Evolutionary conservation across 2,329 filamentous ascomycete genomes (phyloP).

Genomic region (Aureobasidium sp.): DNA sequence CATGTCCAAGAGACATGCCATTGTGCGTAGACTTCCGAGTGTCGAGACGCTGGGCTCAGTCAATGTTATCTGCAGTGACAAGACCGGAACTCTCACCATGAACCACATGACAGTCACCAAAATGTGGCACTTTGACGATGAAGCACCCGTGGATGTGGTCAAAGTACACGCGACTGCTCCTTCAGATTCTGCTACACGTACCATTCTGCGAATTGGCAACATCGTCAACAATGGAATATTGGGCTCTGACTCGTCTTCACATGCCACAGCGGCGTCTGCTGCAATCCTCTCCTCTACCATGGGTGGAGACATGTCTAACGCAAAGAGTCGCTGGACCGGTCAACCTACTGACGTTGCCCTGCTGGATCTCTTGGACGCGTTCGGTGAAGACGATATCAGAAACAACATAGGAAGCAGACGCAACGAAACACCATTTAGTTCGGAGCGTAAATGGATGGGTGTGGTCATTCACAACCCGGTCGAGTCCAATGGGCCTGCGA

Average conservation of each 20-base stretch:
- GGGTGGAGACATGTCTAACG: slow-evolving; percentile 50
- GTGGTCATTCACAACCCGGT: slow-evolving; percentile 64
- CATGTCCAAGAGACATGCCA: slow-evolving; percentile 92
- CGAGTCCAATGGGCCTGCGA: slow-evolving; percentile 58
- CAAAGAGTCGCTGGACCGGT: slow-evolving; percentile 86
- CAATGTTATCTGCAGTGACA: slow-evolving; percentile 98
- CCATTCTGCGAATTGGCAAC: slow-evolving; percentile 85
- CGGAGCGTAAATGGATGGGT: slow-evolving; percentile 98
- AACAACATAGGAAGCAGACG: slow-evolving; percentile 75
- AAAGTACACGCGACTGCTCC: slow-evolving; percentile 46
- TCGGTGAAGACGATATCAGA: slow-evolving; percentile 85
- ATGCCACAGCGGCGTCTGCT: slow-evolving; percentile 61
- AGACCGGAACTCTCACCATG: slow-evolving; percentile 91
- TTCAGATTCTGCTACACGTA: slow-evolving; percentile 66
- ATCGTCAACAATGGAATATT: slow-evolving; percentile 92
- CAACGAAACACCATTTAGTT: slow-evolving; percentile 90
- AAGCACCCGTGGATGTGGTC: slow-evolving; percentile 50
- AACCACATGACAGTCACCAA: slow-evolving; percentile 98
- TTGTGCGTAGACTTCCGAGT: slow-evolving; percentile 90
- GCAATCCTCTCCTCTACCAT: slow-evolving; percentile 82
- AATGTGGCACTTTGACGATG: slow-evolving; percentile 82
- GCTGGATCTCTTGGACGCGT: slow-evolving; percentile 82
- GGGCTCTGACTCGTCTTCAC: slow-evolving; percentile 57
- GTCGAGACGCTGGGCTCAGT: slow-evolving; percentile 98
- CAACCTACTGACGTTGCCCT: slow-evolving; percentile 98